Base-by-base conservation (phyloP, 306 rosid species). In the Astragalus glycyphyllos region DNA sequence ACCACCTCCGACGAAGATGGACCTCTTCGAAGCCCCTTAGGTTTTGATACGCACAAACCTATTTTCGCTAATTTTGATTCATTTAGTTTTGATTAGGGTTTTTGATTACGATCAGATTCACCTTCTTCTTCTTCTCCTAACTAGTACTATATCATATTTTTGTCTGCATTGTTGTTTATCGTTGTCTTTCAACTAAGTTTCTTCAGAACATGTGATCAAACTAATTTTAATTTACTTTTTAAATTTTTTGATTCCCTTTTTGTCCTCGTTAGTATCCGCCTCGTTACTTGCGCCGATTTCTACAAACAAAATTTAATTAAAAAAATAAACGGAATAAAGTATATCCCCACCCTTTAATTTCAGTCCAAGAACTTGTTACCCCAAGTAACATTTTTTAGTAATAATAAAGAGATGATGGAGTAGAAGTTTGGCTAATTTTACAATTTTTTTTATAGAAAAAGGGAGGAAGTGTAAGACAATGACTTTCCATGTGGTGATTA, bases 21-120 rank as follows among this genome's bases (percentile, higher is more conserved):
- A 10, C 11, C 85, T 70, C 86, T 77, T 65, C 75, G 32, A 7
- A 16, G 23, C 64, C 65, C 71, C 66, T 54, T 57, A 0, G 69
- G 79, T 31, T 67, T 79, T 0, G 87, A 75, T 9, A 0, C 61
- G 53, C 92, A 83, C 64, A 44, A 34, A 64, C 90, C 88, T 81
- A 85, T 89, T 10, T 67, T 69, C 20, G 10, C 62, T 29, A 11
- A 47, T 11, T 47, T 3, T 65, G 70, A 65, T 45, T 44, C 68
- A 42, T 63, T 4, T 11, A 15, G 8, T 11, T 29, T 8, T 26
- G 5, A 13, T 47, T 65, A 47, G 71, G 71, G 58, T 47, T 65
- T 31, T 7, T 9, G 14, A 65, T 47, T 61, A 8, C 34, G 68
- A 40, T 61, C 11, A 61, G 16, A 40, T 40, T 49, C 56, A 49